These are phyloP conservation scores for Aspergillus asperescens DNA, from an alignment of 495 filamentous ascomycete genomes.

Conservation along the genomic window DNA sequence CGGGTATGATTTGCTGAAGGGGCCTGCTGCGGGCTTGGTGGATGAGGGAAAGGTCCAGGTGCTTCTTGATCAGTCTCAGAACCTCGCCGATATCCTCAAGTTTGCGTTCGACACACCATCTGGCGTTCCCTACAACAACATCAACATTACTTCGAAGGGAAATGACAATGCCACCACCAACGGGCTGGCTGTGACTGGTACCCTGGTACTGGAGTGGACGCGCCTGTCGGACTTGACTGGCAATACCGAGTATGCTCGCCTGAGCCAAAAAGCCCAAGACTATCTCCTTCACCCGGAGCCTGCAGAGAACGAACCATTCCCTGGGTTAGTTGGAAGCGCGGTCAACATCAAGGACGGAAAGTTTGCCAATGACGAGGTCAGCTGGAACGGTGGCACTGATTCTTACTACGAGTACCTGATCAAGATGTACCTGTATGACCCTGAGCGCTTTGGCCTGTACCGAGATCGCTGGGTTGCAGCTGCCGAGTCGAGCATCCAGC, in stretches of 20 bases:
- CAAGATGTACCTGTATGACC: constrained; percentile 88
- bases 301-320: constrained; percentile 61
- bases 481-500: constrained; percentile 67
- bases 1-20: constrained; percentile 74
- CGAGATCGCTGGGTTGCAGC: constrained; percentile 72
- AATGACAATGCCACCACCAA: constrained; percentile 51
- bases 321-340: constrained; percentile 67
- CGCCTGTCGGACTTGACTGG: constrained; percentile 73
- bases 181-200: constrained; percentile 66
- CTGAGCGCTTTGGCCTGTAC: constrained; percentile 56
- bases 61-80: constrained; percentile 61
- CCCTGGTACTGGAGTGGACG: constrained; percentile 80
- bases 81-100: constrained; percentile 65
- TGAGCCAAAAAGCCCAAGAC: constrained; percentile 64
- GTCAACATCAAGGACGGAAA: constrained; percentile 59
- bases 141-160: constrained; percentile 52
- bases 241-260: constrained; percentile 55
- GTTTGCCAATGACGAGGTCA: constrained; percentile 62
- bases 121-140: constrained; percentile 70
- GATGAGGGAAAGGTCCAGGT: constrained; percentile 45
- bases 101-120: constrained; percentile 72
- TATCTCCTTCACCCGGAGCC: constrained; percentile 68
- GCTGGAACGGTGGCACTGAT: constrained; percentile 78
- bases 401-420: constrained; percentile 90
- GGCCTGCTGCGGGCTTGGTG: constrained; percentile 55